Conservation (phyloP, 331 rosid species). For the Ulmus americana region DNA sequence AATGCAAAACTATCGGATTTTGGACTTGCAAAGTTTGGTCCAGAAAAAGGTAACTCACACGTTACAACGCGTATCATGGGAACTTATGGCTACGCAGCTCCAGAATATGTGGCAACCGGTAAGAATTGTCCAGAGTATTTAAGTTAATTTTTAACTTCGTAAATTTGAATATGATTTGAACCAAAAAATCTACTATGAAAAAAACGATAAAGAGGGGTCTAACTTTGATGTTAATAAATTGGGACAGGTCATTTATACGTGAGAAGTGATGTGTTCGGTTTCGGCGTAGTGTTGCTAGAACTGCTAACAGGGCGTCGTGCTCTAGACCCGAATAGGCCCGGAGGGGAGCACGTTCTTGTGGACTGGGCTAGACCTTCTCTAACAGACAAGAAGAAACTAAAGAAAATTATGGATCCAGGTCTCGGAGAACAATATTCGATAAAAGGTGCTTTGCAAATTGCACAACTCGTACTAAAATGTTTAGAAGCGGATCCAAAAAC, state of each 20-base stretch:
- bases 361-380: constrained; percentile 33
- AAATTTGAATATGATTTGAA: no score
- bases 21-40: constrained; percentile 83
- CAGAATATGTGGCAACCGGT: constrained; percentile 84
- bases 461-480: constrained; percentile 45
- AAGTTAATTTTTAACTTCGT: no score
- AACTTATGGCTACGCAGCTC: constrained; percentile 90
- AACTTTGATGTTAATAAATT: no score
- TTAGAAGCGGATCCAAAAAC: constrained; percentile 48
- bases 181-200: no score
- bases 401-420: constrained; percentile 44
- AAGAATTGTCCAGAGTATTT: not conserved
- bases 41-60: constrained; percentile 54
- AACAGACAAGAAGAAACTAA: constrained; percentile 33
- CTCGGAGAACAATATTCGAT: constrained; percentile 32
- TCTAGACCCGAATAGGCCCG: constrained; percentile 40
- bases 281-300: constrained; percentile 79
- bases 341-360: constrained; percentile 33
- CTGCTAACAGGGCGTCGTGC: constrained; percentile 56
- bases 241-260: constrained; percentile 69
- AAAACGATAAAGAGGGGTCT: no score
- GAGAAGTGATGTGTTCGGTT: constrained; percentile 88
- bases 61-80: constrained; percentile 69
- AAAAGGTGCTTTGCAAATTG: constrained; percentile 35
- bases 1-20: constrained; percentile 80